A percentile compares a stretch with the other conserved stretches of the same genome.
These are phyloP conservation scores for Botrytis galanthina DNA, from an alignment of 2,329 filamentous ascomycete genomes.

Conservation along the genomic window DNA sequence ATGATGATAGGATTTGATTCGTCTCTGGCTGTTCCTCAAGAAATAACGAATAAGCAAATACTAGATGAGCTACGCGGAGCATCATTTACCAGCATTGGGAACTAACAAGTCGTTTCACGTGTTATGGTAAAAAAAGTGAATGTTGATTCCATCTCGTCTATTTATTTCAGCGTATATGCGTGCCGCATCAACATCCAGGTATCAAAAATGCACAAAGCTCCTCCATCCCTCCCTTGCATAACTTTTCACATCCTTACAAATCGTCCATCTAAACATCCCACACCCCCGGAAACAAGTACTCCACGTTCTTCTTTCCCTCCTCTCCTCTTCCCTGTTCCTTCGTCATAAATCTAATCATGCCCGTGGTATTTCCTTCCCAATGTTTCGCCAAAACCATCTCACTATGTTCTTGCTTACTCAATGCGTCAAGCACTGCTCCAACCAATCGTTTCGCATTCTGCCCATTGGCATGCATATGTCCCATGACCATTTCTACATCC, in stretches of 20 bases:
- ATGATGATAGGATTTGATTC: neutral
- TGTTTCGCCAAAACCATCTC: conserved; percentile 80
- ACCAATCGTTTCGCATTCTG: conserved; percentile 84
- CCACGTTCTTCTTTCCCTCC: conserved; percentile 75
- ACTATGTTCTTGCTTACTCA: conserved; percentile 72
- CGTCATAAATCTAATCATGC: conserved; percentile 79
- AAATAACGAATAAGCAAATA: neutral
- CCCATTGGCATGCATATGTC: conserved; percentile 90
- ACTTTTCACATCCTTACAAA: neutral
- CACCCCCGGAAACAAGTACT: conserved; percentile 79
- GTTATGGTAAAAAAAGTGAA: neutral
- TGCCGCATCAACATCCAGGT: conserved; percentile 11
- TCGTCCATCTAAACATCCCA: conserved; percentile 21
- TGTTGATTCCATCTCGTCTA: neutral
- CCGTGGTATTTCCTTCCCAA: conserved; percentile 71
- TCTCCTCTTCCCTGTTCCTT: conserved; percentile 69
- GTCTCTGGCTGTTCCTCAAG: neutral
- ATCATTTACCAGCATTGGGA: neutral
- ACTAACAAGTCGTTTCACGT: neutral
- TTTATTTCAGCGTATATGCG: neutral
- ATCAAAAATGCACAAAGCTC: conserved; percentile 4
- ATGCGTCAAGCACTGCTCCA: conserved; percentile 80
- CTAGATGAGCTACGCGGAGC: neutral
- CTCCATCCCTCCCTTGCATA: neutral
- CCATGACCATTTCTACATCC: conserved; percentile 95